Conservation (phyloP, 2,329 filamentous ascomycete genomes). For the Aureobasidium sp. region DNA sequence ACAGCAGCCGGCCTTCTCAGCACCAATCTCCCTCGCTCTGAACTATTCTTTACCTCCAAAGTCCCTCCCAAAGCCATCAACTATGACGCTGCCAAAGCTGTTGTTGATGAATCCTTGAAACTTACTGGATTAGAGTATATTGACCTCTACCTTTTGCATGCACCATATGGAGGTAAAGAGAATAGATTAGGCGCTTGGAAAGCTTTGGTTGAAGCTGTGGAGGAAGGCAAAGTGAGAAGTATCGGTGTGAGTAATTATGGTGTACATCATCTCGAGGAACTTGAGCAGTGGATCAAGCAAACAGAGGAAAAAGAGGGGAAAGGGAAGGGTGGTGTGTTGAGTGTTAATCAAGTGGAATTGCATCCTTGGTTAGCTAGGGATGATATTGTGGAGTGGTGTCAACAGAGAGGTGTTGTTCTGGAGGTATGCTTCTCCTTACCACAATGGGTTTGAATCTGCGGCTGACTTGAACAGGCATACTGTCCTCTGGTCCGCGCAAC, state of each 20-base stretch:
- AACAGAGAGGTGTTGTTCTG: constrained; percentile 54
- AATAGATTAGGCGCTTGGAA: constrained; percentile 58
- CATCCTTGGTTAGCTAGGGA: constrained; percentile 88
- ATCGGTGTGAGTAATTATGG: constrained; percentile 64
- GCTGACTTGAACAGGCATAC: constrained; percentile 40
- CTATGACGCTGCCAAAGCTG: constrained; percentile 71
- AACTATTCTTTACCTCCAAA: constrained; percentile 71
- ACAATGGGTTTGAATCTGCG: neutral
- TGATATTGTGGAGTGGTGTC: constrained; percentile 84
- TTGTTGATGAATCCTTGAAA: constrained; percentile 69
- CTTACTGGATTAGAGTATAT: constrained; percentile 59
- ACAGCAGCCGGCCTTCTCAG: constrained; percentile 59
- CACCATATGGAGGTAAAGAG: constrained; percentile 58
- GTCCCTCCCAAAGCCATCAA: constrained; percentile 56
- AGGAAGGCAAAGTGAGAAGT: constrained; percentile 56
- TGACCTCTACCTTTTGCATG: constrained; percentile 56
- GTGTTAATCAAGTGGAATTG: constrained; percentile 89
- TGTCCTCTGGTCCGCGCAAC: constrained; percentile 49
- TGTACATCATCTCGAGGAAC: constrained; percentile 60
- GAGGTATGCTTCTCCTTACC: constrained; percentile 34
- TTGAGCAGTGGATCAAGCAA: constrained; percentile 62
- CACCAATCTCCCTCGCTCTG: constrained; percentile 57
- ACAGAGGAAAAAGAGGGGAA: constrained; percentile 68
- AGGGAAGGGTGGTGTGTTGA: constrained; percentile 75
- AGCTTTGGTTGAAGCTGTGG: constrained; percentile 59